Percentiles rank a stretch among this genome's conserved stretches.
Conservation (phyloP, 2,329 filamentous ascomycete species). For the Verticillium tricorpus region DNA sequence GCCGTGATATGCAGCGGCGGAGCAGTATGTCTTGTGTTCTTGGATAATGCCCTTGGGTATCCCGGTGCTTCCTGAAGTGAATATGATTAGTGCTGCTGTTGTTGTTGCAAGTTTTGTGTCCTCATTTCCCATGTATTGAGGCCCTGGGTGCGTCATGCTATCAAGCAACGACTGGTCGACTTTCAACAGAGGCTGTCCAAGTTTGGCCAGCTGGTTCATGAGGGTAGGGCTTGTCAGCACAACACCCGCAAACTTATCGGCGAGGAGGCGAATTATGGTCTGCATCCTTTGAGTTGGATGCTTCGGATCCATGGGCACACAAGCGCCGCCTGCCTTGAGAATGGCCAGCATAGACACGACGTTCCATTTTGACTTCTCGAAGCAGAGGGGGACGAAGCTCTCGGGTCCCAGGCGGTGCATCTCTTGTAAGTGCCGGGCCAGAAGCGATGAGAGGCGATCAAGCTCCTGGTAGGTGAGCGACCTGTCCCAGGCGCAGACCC, state of each 20-base stretch:
- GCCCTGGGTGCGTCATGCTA: background rate
- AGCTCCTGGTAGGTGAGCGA: constrained; percentile 9
- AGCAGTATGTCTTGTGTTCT: background rate
- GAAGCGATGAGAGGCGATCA: background rate
- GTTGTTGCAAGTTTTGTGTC: background rate
- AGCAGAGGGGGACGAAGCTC: constrained; percentile 19
- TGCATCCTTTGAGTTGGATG: constrained; percentile 8
- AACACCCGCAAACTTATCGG: background rate
- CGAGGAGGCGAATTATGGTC: background rate
- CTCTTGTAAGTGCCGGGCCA: constrained; percentile 1
- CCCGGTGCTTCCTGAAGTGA: constrained; percentile 18
- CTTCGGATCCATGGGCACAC: constrained; percentile 15
- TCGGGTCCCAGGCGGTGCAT: background rate
- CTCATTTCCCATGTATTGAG: background rate
- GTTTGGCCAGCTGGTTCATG: background rate
- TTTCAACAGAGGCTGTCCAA: background rate
- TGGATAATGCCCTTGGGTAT: constrained; percentile 15
- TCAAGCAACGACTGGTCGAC: background rate
- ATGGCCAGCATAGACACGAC: constrained; percentile 18
- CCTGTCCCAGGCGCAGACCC: constrained; percentile 14
- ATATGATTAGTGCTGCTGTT: constrained; percentile 14
- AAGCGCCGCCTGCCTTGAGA: constrained; percentile 19
- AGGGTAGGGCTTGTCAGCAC: background rate
- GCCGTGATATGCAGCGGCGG: constrained; percentile 1
- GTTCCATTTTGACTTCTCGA: constrained; percentile 22